These are phyloP conservation scores for Apophysomyces sp. DNA, from an alignment of 371 early-diverging fungal species.

Conservation along the genomic window DNA sequence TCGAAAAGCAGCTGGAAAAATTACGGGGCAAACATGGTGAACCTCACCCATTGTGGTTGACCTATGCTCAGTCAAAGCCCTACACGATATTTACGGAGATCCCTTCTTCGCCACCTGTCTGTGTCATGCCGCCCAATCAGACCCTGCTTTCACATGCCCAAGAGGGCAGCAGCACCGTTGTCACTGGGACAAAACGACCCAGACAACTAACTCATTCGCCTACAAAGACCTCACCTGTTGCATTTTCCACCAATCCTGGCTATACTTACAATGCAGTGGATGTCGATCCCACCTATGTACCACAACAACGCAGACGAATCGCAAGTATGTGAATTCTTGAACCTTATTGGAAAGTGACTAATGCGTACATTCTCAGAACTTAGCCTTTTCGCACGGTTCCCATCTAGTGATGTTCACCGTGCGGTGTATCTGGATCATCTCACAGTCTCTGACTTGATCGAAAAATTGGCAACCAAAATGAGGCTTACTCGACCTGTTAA, in stretches of 20 bases:
- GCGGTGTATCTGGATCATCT: slow-evolving; percentile 56
- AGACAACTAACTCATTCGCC: not conserved
- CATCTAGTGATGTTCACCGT: slow-evolving; percentile 38
- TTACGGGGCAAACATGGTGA: slow-evolving; percentile 51
- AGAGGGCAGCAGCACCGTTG: not conserved
- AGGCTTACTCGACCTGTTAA: slow-evolving; percentile 33
- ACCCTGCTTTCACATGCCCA: not conserved
- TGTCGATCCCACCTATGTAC: slow-evolving; percentile 37
- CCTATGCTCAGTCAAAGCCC: slow-evolving; percentile 33
- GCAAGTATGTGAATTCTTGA: not conserved
- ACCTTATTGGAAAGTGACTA: no score
- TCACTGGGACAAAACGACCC: not conserved
- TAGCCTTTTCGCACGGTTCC: slow-evolving; percentile 51
- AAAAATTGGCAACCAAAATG: slow-evolving; percentile 33
- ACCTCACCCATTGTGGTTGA: slow-evolving; percentile 43
- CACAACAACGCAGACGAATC: slow-evolving; percentile 8
- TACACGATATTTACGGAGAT: slow-evolving; percentile 32
- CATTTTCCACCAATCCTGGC: not conserved
- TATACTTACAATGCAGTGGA: slow-evolving; percentile 10
- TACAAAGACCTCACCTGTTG: not conserved
- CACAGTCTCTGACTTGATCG: slow-evolving; percentile 38
- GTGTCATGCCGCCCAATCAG: not conserved
- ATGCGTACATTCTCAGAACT: no score
- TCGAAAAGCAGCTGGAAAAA: slow-evolving; percentile 58
- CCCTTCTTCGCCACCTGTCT: slow-evolving; percentile 8